Base-by-base conservation (phyloP, 2,329 filamentous ascomycete species). In the Fusarium incarnatum region DNA sequence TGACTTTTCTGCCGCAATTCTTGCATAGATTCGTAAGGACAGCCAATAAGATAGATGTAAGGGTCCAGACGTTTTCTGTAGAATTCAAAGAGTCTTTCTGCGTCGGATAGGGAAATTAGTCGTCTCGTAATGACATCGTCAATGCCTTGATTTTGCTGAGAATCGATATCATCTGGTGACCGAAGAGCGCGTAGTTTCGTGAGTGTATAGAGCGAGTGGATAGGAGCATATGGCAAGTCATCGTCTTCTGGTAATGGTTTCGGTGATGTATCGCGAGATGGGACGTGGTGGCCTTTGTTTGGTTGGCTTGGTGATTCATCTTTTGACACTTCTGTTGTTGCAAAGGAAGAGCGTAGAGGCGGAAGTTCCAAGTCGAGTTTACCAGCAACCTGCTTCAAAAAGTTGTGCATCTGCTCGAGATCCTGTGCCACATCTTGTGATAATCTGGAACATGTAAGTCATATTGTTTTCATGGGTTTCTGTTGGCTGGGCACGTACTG, bases 1-100 rank as follows among this genome's bases (percentile, higher is more conserved):
- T 86, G 83, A 9, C 87, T 90, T 20, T 83, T 83, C 18, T 85
- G 83, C 15, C 88, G 83, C 6, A 89, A 77, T 4, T 83, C 84
- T 1, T 83, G 82, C 8, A 88, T 77, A 6, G 84, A 83, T 41
- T 79, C 78, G 62, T 87, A 85, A 8, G 83, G 82, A n/a, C 85
- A 79, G 16, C 86, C 83, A 15, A 87, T 85, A 1, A 83, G 83
- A 60, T 86, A 87, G 64, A 87, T 82, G 44, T 85, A 83, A 52
- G 84, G 81, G 57, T 87, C 86, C 59, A 87, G 82, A 1, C 81
- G 83, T 46, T 83, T 80, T 44, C 81, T 82, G 63, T 86, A 88
- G 12, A 86, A 79, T 6, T 79, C 76, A 67, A 87, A 87, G 0
- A 88, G 76, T 45, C 85, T 80, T 52, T 87, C 82, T 0, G 86